A percentile compares a stretch with the other conserved stretches of the same genome.
Conservation (phyloP, 176 grass and related monocot species). For the Tuctoria greenei region DNA sequence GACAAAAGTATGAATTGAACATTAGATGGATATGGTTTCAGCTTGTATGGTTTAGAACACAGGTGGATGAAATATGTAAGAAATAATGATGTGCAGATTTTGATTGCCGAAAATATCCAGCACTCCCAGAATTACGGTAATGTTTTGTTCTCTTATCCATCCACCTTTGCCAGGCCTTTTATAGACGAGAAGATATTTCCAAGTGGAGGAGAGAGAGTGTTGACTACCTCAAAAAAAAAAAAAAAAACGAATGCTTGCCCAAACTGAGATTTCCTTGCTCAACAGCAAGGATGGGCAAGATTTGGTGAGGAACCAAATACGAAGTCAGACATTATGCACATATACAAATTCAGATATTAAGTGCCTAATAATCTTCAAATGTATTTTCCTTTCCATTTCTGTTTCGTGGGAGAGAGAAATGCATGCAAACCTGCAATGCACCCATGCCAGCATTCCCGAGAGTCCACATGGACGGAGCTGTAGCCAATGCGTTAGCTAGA, state of each 20-base stretch:
- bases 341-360: conserved; percentile 7
- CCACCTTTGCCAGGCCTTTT: neutral
- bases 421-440: conserved; percentile 70
- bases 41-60: neutral
- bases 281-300: neutral
- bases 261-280: neutral
- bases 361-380: neutral
- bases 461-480: conserved; percentile 97
- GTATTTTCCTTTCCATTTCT: neutral
- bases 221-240: neutral
- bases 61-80: conserved; percentile 8
- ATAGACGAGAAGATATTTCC: neutral
- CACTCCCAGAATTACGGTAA: neutral
- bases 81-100: neutral
- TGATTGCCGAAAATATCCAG: neutral
- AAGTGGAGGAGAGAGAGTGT: neutral
- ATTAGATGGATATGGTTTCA: neutral
- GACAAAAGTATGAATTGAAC: conserved; percentile 11
- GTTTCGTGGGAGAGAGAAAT: conserved; percentile 3
- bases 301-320: neutral
- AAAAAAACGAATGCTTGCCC: neutral
- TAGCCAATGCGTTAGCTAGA: conserved; percentile 90
- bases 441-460: conserved; percentile 97
- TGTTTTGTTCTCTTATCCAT: neutral
- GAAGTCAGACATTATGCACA: neutral